phyloP scores from a whole-genome alignment of 768 basidiomycete species.

The Mrakia frigida region DNA sequence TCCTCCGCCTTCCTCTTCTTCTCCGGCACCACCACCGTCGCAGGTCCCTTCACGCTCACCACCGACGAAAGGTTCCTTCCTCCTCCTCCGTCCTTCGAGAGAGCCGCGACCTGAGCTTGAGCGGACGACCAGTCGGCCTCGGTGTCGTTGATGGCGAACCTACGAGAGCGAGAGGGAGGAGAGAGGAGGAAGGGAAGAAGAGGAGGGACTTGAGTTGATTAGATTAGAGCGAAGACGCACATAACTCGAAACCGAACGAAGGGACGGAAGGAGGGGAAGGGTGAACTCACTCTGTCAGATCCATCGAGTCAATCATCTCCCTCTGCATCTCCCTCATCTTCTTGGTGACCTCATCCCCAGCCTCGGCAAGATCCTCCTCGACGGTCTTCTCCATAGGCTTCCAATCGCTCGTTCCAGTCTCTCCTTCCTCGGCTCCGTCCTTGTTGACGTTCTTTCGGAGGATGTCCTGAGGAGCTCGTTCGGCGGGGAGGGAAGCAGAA shows the following conservation, averaged over 20 bases:
- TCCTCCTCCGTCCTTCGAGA: slow-evolving; percentile 43
- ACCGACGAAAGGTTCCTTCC: slow-evolving; percentile 58
- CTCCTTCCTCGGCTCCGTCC: slow-evolving; percentile 32
- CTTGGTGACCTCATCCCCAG: slow-evolving; percentile 62
- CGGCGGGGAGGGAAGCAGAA: slow-evolving; percentile 47
- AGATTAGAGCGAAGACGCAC: not conserved
- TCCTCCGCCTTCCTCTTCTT: slow-evolving; percentile 35
- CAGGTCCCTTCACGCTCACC: slow-evolving; percentile 62
- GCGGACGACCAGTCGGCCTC: slow-evolving; percentile 69
- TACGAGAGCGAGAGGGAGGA: slow-evolving; percentile 31
- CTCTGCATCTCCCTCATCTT: slow-evolving; percentile 56
- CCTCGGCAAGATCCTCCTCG: slow-evolving; percentile 68
- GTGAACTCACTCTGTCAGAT: slow-evolving; percentile 71
- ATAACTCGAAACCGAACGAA: not conserved
- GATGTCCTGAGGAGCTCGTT: slow-evolving; percentile 17
- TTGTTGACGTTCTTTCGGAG: slow-evolving; percentile 32
- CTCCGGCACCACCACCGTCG: not conserved
- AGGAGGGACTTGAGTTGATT: slow-evolving; percentile 1
- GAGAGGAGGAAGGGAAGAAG: slow-evolving; percentile 17
- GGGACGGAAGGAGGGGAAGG: slow-evolving; percentile 13
- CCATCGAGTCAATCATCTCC: slow-evolving; percentile 80
- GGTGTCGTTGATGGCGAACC: slow-evolving; percentile 59
- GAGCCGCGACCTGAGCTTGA: slow-evolving; percentile 62
- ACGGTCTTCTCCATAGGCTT: slow-evolving; percentile 51
- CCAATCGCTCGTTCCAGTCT: slow-evolving; percentile 43